Evolutionary conservation across 192 early-diverging fungal genomes (phyloP).

Genomic region (Borealophlyctis nickersoniae): DNA sequence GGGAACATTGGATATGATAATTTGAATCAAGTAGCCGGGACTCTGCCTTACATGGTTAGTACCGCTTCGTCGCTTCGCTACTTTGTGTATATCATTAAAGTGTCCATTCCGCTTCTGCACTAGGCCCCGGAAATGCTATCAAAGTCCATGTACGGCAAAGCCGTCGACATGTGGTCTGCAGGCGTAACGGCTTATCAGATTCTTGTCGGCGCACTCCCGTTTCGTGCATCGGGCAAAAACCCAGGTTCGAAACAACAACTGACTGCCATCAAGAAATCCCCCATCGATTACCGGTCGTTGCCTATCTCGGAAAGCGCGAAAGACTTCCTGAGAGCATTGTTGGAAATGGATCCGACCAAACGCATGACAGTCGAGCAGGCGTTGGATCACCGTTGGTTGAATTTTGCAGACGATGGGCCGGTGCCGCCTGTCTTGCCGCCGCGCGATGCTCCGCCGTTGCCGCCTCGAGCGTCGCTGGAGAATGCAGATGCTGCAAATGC

Average conservation of each 20-base stretch:
- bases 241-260: conserved; percentile 24
- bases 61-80: neutral
- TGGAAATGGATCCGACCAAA: conserved; percentile 59
- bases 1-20: conserved; percentile 35
- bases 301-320: conserved; percentile 45
- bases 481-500: neutral
- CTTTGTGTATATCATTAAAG: neutral
- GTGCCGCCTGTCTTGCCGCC: neutral
- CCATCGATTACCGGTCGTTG: neutral
- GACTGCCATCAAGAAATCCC: conserved; percentile 22
- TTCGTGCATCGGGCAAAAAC: conserved; percentile 16
- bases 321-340: conserved; percentile 61
- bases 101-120: no score
- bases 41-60: conserved; percentile 27
- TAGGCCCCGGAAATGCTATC: conserved; percentile 44
- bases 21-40: conserved; percentile 32
- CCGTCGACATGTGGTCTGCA: conserved; percentile 39
- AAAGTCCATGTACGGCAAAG: conserved; percentile 32
- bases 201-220: conserved; percentile 32
- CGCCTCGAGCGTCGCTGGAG: neutral
- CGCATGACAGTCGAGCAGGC: conserved; percentile 72
- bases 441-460: neutral
- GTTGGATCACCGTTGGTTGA: conserved; percentile 75
- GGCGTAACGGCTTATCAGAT: conserved; percentile 36
- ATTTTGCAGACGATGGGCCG: no score